Conservation (phyloP, 75 land plant genomes). For the Cunninghamia lanceolata region DNA sequence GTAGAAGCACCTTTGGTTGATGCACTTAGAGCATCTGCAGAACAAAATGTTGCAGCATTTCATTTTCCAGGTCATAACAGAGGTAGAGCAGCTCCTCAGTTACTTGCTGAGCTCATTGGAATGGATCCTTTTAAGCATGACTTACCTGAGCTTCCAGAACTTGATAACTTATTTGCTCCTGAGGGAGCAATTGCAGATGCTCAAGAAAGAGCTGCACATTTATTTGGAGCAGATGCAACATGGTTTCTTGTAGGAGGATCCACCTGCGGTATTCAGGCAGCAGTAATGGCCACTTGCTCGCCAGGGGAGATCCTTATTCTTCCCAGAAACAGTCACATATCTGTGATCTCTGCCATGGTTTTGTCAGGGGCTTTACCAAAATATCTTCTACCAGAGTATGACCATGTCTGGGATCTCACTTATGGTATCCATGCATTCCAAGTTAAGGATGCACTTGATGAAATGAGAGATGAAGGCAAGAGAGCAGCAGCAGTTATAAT, state of each 20-base stretch:
- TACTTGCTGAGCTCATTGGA: constrained; percentile 58
- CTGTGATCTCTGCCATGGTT: constrained; percentile 77
- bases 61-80: constrained; percentile 94
- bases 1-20: constrained; percentile 58
- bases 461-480: constrained; percentile 45
- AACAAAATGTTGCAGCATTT: constrained; percentile 63
- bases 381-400: constrained; percentile 66
- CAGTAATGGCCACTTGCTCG: constrained; percentile 86
- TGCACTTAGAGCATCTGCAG: constrained; percentile 60
- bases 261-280: constrained; percentile 91
- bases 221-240: constrained; percentile 76
- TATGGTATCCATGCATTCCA: constrained; percentile 47
- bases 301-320: constrained; percentile 75
- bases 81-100: constrained; percentile 73
- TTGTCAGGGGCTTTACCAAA: constrained; percentile 73
- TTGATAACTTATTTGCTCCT: constrained; percentile 83
- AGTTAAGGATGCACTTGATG: constrained; percentile 62
- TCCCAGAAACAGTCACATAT: constrained; percentile 81
- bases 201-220: constrained; percentile 56
- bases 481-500: constrained; percentile 76
- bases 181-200: constrained; percentile 78
- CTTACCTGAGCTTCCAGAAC: constrained; percentile 85
- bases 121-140: constrained; percentile 54
- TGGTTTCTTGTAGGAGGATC: constrained; percentile 93
- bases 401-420: constrained; percentile 66